phyloP scores from a whole-genome alignment of 2,329 filamentous ascomycete species.

The Diaporthe sp. region DNA sequence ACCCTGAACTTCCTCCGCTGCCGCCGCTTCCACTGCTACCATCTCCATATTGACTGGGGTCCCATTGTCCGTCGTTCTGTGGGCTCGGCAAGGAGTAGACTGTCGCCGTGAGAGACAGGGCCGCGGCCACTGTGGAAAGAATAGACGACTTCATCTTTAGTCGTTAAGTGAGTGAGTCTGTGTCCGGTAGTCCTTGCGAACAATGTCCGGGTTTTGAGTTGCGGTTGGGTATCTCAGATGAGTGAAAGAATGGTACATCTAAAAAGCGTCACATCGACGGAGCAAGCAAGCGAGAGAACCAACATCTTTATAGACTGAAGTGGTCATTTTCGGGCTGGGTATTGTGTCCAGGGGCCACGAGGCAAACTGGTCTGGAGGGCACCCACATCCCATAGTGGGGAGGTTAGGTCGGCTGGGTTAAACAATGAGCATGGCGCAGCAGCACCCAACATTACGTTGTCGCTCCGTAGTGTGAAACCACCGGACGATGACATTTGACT shows the following conservation, averaged over 20 bases:
- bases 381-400: conserved; percentile 31
- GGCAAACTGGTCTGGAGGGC: conserved; percentile 17
- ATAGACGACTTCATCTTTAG: conserved; percentile 32
- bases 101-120: conserved; percentile 34
- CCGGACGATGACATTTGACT: conserved; percentile 25
- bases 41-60: conserved; percentile 6
- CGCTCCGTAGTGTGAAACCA: conserved; percentile 32
- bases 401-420: conserved; percentile 30
- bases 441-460: conserved; percentile 32
- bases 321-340: background rate
- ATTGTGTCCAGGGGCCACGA: conserved; percentile 9
- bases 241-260: background rate
- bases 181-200: background rate
- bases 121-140: conserved; percentile 27
- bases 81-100: conserved; percentile 33
- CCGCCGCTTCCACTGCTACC: conserved; percentile 9
- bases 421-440: conserved; percentile 32
- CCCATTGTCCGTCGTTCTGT: conserved; percentile 31
- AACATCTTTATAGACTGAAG: conserved; percentile 34
- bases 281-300: conserved; percentile 1
- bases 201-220: background rate
- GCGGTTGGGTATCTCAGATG: conserved; percentile 7
- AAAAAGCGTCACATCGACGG: background rate
- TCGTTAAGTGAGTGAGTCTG: background rate
- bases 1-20: conserved; percentile 6